These are phyloP conservation scores for Fraxinus cuspidata DNA, from an alignment of 257 asterid species.

Conservation along the genomic window DNA sequence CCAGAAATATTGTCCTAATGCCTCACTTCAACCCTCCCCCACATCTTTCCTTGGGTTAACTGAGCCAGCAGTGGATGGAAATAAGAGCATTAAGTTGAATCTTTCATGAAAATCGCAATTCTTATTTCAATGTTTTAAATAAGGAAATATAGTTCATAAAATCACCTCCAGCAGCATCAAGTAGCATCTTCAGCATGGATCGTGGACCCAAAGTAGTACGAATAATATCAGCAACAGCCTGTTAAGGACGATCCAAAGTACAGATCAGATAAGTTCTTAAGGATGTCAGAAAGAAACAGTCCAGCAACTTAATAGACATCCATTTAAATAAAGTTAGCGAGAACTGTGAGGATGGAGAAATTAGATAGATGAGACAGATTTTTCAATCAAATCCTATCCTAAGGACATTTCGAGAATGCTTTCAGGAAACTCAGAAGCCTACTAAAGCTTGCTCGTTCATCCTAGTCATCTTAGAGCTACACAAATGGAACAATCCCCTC, in stretches of 20 bases:
- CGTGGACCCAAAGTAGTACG: constrained; percentile 57
- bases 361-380: neutral
- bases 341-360: neutral
- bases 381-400: neutral
- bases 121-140: neutral
- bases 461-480: neutral
- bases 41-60: neutral
- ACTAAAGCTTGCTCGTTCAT: neutral
- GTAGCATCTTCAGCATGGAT: constrained; percentile 56
- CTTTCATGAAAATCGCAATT: neutral
- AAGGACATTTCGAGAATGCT: neutral
- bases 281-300: neutral
- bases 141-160: constrained; percentile 1
- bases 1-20: neutral
- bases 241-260: constrained; percentile 4
- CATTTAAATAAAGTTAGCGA: neutral
- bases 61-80: neutral
- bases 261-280: neutral
- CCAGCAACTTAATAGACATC: neutral
- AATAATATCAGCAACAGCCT: constrained; percentile 58
- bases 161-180: constrained; percentile 51
- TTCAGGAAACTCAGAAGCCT: neutral
- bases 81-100: neutral
- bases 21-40: neutral
- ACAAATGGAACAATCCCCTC: neutral